These are phyloP conservation scores for Papiliotrema laurentii DNA, from an alignment of 1,284 basidiomycete species.

Conservation along the genomic window DNA sequence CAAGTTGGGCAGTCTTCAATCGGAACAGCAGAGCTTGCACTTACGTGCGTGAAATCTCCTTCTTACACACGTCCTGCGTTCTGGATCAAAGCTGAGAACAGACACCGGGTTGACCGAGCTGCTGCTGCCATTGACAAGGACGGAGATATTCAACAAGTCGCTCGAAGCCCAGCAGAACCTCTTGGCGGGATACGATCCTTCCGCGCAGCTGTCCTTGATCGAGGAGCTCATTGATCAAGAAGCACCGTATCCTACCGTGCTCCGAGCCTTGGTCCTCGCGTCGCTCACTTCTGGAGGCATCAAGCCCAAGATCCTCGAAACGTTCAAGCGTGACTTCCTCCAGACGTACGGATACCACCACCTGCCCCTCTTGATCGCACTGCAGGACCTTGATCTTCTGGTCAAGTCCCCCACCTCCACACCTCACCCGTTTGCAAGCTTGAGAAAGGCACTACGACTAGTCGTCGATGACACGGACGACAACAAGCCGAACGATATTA, in stretches of 20 bases:
- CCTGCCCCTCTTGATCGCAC: constrained; percentile 75
- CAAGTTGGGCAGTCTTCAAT: constrained; percentile 83
- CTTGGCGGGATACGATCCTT: constrained; percentile 79
- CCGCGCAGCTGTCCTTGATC: constrained; percentile 69
- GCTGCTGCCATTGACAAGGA: constrained; percentile 74
- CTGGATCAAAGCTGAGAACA: constrained; percentile 38
- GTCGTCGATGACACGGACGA: constrained; percentile 82
- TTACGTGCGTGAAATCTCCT: constrained; percentile 74
- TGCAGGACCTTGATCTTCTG: constrained; percentile 67
- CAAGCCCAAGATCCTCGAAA: constrained; percentile 80
- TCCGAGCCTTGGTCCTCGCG: constrained; percentile 80
- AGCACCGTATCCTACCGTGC: constrained; percentile 67
- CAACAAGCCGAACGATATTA: constrained; percentile 75
- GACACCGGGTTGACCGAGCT: constrained; percentile 93
- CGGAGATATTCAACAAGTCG: constrained; percentile 85
- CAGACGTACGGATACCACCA: constrained; percentile 93
- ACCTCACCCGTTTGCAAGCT: constrained; percentile 58
- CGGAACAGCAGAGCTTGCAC: constrained; percentile 80
- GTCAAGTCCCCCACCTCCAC: constrained; percentile 35
- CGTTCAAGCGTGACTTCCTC: constrained; percentile 83
- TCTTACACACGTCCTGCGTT: no score
- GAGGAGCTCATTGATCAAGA: constrained; percentile 84
- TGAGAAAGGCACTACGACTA: constrained; percentile 82
- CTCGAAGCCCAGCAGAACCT: constrained; percentile 97
- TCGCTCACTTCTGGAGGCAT: constrained; percentile 79